Evolutionary conservation across 768 basidiomycete species (phyloP).

Genomic region (Mycena epipterygia): DNA sequence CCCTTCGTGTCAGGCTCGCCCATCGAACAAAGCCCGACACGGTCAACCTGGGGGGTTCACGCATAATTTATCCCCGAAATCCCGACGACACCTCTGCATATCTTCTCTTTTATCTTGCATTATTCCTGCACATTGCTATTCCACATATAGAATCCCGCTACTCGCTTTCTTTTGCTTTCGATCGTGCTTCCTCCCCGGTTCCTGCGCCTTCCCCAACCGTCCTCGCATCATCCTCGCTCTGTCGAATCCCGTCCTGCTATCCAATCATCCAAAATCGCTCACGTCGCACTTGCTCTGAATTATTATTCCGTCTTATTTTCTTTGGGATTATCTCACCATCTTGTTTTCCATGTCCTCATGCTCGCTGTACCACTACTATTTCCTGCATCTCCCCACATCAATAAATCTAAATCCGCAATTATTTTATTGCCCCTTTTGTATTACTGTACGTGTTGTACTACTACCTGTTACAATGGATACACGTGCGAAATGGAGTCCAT

Average conservation of each 20-base stretch:
- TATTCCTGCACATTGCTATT: slow-evolving; percentile 32
- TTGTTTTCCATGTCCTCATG: slow-evolving; percentile 17
- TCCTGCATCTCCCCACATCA: slow-evolving; percentile 17
- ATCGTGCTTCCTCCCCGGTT: slow-evolving; percentile 18
- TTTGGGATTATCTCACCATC: slow-evolving; percentile 5
- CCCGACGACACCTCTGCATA: slow-evolving; percentile 8
- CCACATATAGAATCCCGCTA: slow-evolving; percentile 26
- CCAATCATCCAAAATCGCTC: slow-evolving; percentile 25
- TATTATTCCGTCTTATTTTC: slow-evolving; percentile 14
- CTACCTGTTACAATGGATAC: slow-evolving; percentile 27
- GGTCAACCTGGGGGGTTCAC: slow-evolving; percentile 43
- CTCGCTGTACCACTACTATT: slow-evolving; percentile 23
- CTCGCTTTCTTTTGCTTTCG: slow-evolving; percentile 35
- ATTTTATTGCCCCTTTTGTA: slow-evolving; percentile 32
- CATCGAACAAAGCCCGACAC: slow-evolving; percentile 46
- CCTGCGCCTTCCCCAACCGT: background rate
- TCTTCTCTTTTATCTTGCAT: slow-evolving; percentile 31
- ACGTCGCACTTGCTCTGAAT: slow-evolving; percentile 12
- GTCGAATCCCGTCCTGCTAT: slow-evolving; percentile 17
- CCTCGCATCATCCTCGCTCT: slow-evolving; percentile 21
- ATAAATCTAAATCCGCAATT: slow-evolving; percentile 20
- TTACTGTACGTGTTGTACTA: slow-evolving; percentile 28
- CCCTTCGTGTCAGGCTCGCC: slow-evolving; percentile 31
- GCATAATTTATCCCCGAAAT: slow-evolving; percentile 35
- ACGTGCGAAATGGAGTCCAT: slow-evolving; percentile 8